These are phyloP conservation scores for Clathrospora elynae DNA, from an alignment of 2,329 filamentous ascomycete genomes.

Conservation along the genomic window DNA sequence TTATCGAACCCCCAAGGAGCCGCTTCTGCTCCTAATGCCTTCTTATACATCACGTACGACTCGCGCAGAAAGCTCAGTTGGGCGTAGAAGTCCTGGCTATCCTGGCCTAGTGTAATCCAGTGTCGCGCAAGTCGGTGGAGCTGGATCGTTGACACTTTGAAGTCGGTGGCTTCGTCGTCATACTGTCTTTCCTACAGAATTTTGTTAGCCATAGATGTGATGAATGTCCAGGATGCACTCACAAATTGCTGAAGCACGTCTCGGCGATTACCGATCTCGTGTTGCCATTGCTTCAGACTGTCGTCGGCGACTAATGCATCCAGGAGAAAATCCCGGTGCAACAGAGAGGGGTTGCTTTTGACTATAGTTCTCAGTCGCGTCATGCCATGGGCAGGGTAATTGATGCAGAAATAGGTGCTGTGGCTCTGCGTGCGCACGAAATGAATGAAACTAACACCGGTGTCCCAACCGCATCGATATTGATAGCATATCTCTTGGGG, in stretches of 20 bases:
- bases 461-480: conserved; percentile 29
- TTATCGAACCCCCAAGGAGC: conserved; percentile 14
- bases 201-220: not conserved
- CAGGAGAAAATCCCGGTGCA: conserved; percentile 27
- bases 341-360: conserved; percentile 6
- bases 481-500: conserved; percentile 31
- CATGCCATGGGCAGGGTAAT: conserved; percentile 21
- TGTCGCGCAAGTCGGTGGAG: conserved; percentile 26
- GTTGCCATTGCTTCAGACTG: conserved; percentile 26
- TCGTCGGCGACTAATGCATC: conserved; percentile 28
- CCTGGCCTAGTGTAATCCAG: conserved; percentile 31
- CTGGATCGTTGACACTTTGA: conserved; percentile 17
- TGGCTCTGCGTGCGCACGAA: conserved; percentile 13
- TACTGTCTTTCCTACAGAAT: conserved; percentile 14
- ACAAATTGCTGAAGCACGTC: conserved; percentile 21
- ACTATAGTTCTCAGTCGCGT: conserved; percentile 15
- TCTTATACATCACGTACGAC: conserved; percentile 15
- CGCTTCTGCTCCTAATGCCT: not conserved
- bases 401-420: conserved; percentile 31
- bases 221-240: conserved; percentile 1
- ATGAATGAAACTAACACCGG: conserved; percentile 25
- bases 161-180: conserved; percentile 13
- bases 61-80: conserved; percentile 26
- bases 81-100: conserved; percentile 19
- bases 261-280: conserved; percentile 22